Conservation (phyloP, 108 stramenopile genomes). For the Fragilaria radians region DNA sequence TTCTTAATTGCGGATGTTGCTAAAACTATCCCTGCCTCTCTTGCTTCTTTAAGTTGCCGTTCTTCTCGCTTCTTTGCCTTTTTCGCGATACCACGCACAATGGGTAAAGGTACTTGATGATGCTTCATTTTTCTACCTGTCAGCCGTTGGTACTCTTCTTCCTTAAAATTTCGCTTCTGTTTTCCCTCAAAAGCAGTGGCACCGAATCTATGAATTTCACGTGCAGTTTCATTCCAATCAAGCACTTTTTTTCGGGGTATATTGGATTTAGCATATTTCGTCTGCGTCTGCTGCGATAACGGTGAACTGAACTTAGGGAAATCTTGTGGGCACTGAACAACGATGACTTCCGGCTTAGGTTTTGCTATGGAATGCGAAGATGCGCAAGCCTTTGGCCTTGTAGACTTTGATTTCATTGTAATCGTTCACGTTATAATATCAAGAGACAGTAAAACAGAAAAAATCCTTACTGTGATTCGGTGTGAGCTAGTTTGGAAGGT, state of each 20-base stretch:
- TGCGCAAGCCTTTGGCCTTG: too few species aligned
- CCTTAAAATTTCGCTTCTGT: slow-evolving; percentile 52
- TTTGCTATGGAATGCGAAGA: too few species aligned
- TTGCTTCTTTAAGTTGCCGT: slow-evolving; percentile 40
- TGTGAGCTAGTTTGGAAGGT: too few species aligned
- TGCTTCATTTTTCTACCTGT: slow-evolving; percentile 65
- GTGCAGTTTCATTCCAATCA: slow-evolving; percentile 63
- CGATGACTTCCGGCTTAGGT: slow-evolving; percentile 4
- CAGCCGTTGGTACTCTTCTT: slow-evolving; percentile 56
- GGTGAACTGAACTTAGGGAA: not conserved
- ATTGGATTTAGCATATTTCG: not conserved
- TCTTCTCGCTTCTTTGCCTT: slow-evolving; percentile 61
- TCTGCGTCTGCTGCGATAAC: not conserved
- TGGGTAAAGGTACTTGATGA: slow-evolving; percentile 59
- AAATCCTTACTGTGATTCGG: too few species aligned
- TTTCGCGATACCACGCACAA: slow-evolving; percentile 60
- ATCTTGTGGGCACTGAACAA: slow-evolving; percentile 5
- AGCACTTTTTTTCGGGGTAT: slow-evolving; percentile 13
- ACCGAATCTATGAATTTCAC: slow-evolving; percentile 66
- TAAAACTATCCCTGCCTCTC: slow-evolving; percentile 65
- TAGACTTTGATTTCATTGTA: too few species aligned
- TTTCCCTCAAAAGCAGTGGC: slow-evolving; percentile 63
- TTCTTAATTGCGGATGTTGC: slow-evolving; percentile 26
- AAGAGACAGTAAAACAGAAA: too few species aligned
- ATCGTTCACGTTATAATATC: too few species aligned